Conservation (phyloP, 805 yeast genomes). For the Lipomyces orientalis region DNA sequence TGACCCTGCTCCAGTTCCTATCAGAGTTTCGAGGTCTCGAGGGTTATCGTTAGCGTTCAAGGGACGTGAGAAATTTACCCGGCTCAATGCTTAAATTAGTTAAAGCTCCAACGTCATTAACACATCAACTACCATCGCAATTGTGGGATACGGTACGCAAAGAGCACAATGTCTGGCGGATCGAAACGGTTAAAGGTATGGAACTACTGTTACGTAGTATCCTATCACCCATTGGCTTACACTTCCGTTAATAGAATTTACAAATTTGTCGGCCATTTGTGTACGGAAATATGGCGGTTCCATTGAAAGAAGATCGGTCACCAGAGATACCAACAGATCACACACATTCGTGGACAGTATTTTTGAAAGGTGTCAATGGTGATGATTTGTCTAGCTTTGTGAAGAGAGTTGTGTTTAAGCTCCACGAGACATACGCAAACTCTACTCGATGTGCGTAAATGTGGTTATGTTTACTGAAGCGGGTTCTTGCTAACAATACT, state of each 20-base stretch:
- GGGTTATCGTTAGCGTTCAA: neutral
- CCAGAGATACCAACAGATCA: constrained; percentile 81
- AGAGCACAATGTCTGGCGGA: constrained; percentile 12
- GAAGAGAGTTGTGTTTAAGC: constrained; percentile 89
- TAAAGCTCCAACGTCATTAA: no score
- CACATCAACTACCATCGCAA: neutral
- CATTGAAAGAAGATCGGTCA: constrained; percentile 61
- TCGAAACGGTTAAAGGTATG: constrained; percentile 43
- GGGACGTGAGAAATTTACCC: neutral
- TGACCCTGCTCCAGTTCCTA: neutral
- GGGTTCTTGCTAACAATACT: neutral
- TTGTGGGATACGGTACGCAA: neutral
- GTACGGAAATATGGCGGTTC: constrained; percentile 81
- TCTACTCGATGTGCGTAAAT: constrained; percentile 62
- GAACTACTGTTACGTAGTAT: neutral
- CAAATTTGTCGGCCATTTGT: constrained; percentile 73
- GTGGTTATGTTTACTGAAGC: neutral
- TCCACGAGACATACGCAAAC: constrained; percentile 91
- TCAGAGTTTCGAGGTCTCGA: neutral
- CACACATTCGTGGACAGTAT: constrained; percentile 95
- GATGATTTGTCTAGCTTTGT: constrained; percentile 81
- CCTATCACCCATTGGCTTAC: neutral
- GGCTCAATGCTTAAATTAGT: neutral
- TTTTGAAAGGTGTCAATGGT: constrained; percentile 79
- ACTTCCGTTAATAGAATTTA: constrained; percentile 23